A percentile compares a stretch with the other conserved stretches of the same genome.
These are phyloP conservation scores for Monosporascus sp. DNA, from an alignment of 2,329 filamentous ascomycete genomes.

Conservation along the genomic window DNA sequence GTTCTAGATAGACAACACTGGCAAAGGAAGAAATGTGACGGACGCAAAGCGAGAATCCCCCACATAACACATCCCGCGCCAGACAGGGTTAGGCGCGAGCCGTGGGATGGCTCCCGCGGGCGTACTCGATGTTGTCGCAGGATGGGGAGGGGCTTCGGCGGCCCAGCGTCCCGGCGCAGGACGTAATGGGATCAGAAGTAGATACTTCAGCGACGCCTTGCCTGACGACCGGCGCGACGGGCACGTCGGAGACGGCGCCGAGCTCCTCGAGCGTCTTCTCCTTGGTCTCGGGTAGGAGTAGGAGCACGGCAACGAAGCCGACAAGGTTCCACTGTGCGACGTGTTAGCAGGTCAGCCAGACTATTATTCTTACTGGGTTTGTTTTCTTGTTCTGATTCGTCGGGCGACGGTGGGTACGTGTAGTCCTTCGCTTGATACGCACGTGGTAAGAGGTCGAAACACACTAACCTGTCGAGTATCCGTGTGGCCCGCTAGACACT, in stretches of 20 bases:
- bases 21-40: too few relatives aligned
- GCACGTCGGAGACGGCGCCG: constrained; percentile 32
- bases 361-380: too few relatives aligned
- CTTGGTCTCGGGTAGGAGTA: constrained; percentile 40
- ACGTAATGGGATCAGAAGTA: constrained; percentile 28
- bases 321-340: constrained; percentile 36
- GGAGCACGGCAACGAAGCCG: constrained; percentile 38
- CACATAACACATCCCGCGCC: too few relatives aligned
- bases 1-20: too few relatives aligned
- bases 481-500: too few relatives aligned
- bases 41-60: background rate
- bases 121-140: constrained; percentile 17
- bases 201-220: constrained; percentile 31
- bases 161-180: constrained; percentile 20
- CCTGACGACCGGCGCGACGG: constrained; percentile 19
- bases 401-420: too few relatives aligned
- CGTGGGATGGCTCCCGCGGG: constrained; percentile 18
- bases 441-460: too few relatives aligned
- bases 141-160: constrained; percentile 20
- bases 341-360: too few relatives aligned
- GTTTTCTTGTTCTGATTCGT: too few relatives aligned
- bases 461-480: too few relatives aligned
- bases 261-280: constrained; percentile 41
- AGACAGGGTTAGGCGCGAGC: constrained; percentile 17
- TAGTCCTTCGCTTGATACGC: too few relatives aligned